Evolutionary conservation across 352 stramenopile species (phyloP), one percentile per base, ranked within the genome.

Genomic region (Phytophthora idaei): DNA sequence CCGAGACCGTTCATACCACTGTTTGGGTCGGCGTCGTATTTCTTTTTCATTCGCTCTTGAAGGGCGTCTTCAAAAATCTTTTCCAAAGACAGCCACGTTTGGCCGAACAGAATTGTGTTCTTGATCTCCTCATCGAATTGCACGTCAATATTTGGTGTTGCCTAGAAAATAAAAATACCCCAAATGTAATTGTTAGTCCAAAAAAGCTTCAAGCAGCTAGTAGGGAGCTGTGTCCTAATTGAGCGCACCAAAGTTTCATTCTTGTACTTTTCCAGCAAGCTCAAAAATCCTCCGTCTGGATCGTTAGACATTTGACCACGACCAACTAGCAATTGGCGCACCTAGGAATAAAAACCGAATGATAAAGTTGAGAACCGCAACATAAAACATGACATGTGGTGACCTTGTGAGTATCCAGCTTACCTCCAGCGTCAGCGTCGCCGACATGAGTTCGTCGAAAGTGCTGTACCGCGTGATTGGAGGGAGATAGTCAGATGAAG

Each of bases 381-480:
- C 25, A 44, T 48, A 45, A 47, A 36, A 48, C 32, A 29, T 52
- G 27, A 60, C 42, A 34, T 29, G 28, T 31, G 8, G 17, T 28
- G 45, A 31, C 1, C 6, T 47, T 46, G 32, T n/a, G 6, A 60
- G 37, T 60, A 41, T 56, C 45, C 14, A 15, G n/a, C 67, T 60
- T 69, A 90, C 84, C 76, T 96, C 89, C 8, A 96, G 71, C 14
- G 89, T 96, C 44, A 96, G 57, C 12, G 89, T 96, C 11, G 89
- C 89, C 10, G 87, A 95, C 86, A 96, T 96, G 53, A 95, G 77
- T 71, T 96, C 89, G 76, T 96, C 89, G 41, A 96, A 96, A 31
- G 89, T 96, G 60, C 86, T 94, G 72, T 95, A 94, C 0, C 89
- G 84, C 21, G 86, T 95, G 61, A 96, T 96, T 8, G 86, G 71